Evolutionary conservation across 1,139 yeast genomes (phyloP), one percentile per base, ranked within the genome.

Genomic region (Wickerhamomyces sp.): DNA sequence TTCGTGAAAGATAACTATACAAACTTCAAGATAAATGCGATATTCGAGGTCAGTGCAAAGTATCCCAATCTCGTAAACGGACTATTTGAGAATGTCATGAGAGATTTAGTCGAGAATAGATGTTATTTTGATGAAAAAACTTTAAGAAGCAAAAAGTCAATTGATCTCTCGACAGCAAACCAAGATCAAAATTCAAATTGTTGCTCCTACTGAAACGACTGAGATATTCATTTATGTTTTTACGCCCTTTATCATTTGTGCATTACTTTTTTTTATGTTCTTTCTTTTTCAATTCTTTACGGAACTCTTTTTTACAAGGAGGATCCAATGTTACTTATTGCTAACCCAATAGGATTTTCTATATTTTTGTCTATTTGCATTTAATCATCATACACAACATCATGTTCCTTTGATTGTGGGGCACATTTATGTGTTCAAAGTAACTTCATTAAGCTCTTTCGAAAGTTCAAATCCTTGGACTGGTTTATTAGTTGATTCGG

Each of bases 1-100:
- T 42, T 39, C 34, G 41, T 52, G 10, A 51, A 51, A 27, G 37
- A 45, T 18, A 40, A 46, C 14, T 52, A 54, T 28, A 36, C 49
- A 7, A 46, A 41, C 5, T 46, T 57, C 15, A 49, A 49, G 34
- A 53, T 62, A 28, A 52, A 54, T 33, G 62, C 61, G 2, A 55
- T 57, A 8, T 61, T 58, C 42, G 64, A 61, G 45, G 63, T 61
- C 15, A 59, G 61, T 43, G 61, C 61, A 7, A 58, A 51, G 44
- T 55, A 50, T 33, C 46, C 49, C 10, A 51, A 47, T 16, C 37
- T 52, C 25, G 56, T 51, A 1, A 46, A 49, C 36, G 55, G 55
- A 2, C 42, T 54, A 22, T 52, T 54, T 37, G 57, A 53, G 27
- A 40, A 45, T 10, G 41, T 54, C 4, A 44, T 54, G 16, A 45